Base-by-base conservation (phyloP, 1,284 basidiomycete species). In the Trichosporon sp. region DNA sequence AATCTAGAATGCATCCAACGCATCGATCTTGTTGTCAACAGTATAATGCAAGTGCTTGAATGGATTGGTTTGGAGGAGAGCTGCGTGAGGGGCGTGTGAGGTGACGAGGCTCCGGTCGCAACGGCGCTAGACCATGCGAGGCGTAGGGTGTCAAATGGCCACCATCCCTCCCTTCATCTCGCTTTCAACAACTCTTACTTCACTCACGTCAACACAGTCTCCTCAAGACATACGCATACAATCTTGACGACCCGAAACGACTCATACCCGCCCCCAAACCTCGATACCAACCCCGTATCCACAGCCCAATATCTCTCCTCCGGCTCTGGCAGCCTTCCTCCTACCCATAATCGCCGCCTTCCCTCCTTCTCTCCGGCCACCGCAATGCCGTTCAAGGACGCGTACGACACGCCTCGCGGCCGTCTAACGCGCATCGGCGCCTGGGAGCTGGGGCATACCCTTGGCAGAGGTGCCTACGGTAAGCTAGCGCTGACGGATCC, bases 401-500 rank as follows among this genome's bases (percentile, higher is more conserved):
- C 31, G 8, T 65, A 71, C 10, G 65, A 68, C n/a, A 81, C 79
- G 1, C 79, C 78, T 0, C 68, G 79, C 14, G 75, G 76, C 10
- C 72, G 43, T 1, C 69, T 82, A 26, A 77, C 74, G 11, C 71
- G 74, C 2, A 76, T 84, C 11, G 82, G 79, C 2, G 76, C 71
- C 1, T 84, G 82, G 80, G 76, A 74, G 40, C 70, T 84, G 16
- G 83, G 82, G 1, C 66, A 68, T 16, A 82, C 82, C 0, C 71
- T 84, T 8, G 83, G 83, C 0, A 72, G 79, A 67, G 83, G 83
- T 35, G 81, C 81, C 8, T 84, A 82, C 56, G 83, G 83, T 82
- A 54, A 1, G 4, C 6, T 26, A 26, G 26, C 26, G 26, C 26
- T 26, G 26, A 5, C 19, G 3, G 26, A 26, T 26, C 26, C 26